Base-by-base conservation (phyloP, 2,329 filamentous ascomycete species). In the Nothophoma quercina region DNA sequence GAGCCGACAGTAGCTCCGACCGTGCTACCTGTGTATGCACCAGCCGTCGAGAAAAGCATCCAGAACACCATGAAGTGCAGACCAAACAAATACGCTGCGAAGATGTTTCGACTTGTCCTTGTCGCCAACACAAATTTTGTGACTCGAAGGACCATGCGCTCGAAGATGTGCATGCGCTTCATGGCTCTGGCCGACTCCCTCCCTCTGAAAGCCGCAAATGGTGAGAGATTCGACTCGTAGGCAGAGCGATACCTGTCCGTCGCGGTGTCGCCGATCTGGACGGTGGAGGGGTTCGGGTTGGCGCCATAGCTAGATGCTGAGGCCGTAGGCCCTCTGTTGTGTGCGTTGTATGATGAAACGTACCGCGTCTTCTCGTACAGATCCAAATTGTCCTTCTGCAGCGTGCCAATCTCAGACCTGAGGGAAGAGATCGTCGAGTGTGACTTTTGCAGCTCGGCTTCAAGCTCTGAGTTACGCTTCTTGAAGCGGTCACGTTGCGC, bases 281-380 rank as follows among this genome's bases (percentile, higher is more conserved):
- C 80, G 2, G 89, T 86, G 0, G 89, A 88, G 0, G 90, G 87
- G 69, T 93, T 96, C 2, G 91, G 88, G 65, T 88, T 91, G 6
- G 66, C 74, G 33, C 87, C 89, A 52, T 78, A 80, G 7, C 64
- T 63, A n/a, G 87, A 86, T 10, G 86, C 86, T 12, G 84, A 83
- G 9, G 86, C 85, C 19, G 61, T 56, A 7, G 66, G 59, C 36
- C 84, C 84, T 45, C 93, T 87, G 73, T 88, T 96, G 42, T 84
- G 83, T 39, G 93, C 86, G 73, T 89, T 96, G 79, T 97, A 99
- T 2, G 91, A 93, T 6, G 92, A 96, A 19, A 98, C 87, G 72
- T 99, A 99, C 62, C 95, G 86, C 15, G 93, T 96, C 82, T 98
- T 99, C 75, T 99, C 95, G 74, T 99, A 99, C 7, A 99, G 82